Evolutionary conservation across 768 basidiomycete species (phyloP).

Genomic region (Lactarius evosmus): DNA sequence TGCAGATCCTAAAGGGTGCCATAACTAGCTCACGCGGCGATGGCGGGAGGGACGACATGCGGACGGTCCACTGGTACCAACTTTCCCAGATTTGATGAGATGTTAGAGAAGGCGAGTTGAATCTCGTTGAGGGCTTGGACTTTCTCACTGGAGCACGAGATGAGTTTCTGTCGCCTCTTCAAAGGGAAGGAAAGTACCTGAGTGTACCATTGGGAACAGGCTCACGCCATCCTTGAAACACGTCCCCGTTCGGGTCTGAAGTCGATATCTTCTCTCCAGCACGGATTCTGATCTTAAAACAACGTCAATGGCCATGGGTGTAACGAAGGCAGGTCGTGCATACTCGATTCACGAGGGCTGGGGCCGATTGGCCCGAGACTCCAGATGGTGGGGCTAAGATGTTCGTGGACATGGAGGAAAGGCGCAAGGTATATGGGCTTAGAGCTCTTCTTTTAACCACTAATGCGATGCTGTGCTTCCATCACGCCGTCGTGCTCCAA

Average conservation of each 20-base stretch:
- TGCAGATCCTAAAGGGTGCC: background rate
- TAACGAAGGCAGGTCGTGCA: background rate
- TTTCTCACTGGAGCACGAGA: background rate
- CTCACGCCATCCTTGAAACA: background rate
- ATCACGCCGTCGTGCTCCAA: background rate
- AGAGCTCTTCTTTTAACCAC: background rate
- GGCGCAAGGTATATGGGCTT: background rate
- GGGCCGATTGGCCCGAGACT: background rate
- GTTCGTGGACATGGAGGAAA: background rate
- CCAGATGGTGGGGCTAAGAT: background rate
- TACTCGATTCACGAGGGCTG: background rate
- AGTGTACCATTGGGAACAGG: background rate
- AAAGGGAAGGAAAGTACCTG: background rate
- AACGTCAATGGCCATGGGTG: background rate
- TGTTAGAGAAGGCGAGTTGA: background rate
- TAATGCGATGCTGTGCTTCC: background rate
- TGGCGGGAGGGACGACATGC: background rate
- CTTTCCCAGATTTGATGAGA: conserved; percentile 4
- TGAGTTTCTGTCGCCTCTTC: background rate
- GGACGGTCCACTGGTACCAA: background rate
- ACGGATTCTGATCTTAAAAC: background rate
- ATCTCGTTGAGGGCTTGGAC: background rate
- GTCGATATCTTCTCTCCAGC: background rate
- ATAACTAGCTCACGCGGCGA: conserved; percentile 7
- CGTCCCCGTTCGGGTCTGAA: background rate